Evolutionary conservation across 1,284 basidiomycete species (phyloP).

Genomic region (Takashimella tepidaria): DNA sequence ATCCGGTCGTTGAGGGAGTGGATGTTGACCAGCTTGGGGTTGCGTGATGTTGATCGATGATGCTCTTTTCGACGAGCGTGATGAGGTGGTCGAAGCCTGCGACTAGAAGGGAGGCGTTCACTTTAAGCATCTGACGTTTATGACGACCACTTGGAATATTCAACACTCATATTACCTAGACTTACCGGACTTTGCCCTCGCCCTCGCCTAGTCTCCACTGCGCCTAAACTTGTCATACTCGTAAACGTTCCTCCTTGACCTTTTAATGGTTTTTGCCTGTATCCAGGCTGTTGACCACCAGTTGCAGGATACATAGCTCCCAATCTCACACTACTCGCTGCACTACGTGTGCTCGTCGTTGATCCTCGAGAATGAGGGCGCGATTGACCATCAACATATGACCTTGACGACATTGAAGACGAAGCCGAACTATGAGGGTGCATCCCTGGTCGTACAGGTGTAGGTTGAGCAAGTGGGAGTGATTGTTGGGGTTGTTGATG

Average conservation of each 20-base stretch:
- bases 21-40: constrained; percentile 35
- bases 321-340: constrained; percentile 38
- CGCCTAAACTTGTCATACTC: constrained; percentile 18
- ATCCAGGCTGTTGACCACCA: constrained; percentile 21
- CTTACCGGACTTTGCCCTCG: constrained; percentile 43
- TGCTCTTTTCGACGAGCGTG: constrained; percentile 33
- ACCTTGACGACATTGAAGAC: constrained; percentile 40
- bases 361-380: constrained; percentile 43
- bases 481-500: neutral
- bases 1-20: constrained; percentile 40
- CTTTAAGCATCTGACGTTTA: too few species aligned
- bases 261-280: constrained; percentile 40
- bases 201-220: constrained; percentile 17
- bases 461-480: constrained; percentile 30
- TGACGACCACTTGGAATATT: neutral
- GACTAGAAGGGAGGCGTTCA: too few species aligned
- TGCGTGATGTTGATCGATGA: constrained; percentile 31
- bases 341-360: constrained; percentile 40
- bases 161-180: neutral
- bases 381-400: constrained; percentile 38
- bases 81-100: constrained; percentile 36
- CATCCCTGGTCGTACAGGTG: constrained; percentile 31
- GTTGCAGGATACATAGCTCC: constrained; percentile 41
- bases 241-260: constrained; percentile 16
- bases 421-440: constrained; percentile 38